A percentile compares a stretch with the other conserved stretches of the same genome.
phyloP scores from a whole-genome alignment of 2,329 filamentous ascomycete genomes.

The Clarireedia paspali region DNA sequence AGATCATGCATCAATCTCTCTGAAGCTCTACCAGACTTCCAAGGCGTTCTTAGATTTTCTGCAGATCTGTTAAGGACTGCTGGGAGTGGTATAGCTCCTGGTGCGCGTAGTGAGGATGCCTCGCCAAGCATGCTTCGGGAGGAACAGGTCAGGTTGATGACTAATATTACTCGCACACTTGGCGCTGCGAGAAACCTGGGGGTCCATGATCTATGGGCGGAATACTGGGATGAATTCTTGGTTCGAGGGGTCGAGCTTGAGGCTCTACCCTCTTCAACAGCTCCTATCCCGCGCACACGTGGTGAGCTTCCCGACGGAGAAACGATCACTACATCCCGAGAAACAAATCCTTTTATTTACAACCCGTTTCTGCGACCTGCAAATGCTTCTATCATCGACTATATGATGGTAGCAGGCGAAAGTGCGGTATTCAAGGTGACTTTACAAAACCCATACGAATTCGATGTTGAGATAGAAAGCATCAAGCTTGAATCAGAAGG shows the following conservation, averaged over 20 bases:
- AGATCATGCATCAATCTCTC: slow-evolving; percentile 89
- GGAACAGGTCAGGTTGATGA: slow-evolving; percentile 76
- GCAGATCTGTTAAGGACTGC: slow-evolving; percentile 76
- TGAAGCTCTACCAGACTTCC: slow-evolving; percentile 86
- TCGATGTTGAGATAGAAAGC: slow-evolving; percentile 83
- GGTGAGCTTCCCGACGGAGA: slow-evolving; percentile 40
- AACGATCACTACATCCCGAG: slow-evolving; percentile 32
- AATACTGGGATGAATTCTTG: slow-evolving; percentile 97
- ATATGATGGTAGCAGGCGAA: slow-evolving; percentile 72
- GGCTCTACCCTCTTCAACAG: slow-evolving; percentile 48
- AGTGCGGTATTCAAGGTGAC: slow-evolving; percentile 70
- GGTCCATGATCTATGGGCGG: slow-evolving; percentile 59
- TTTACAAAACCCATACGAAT: slow-evolving; percentile 89
- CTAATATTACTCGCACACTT: slow-evolving; percentile 80
- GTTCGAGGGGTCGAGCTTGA: slow-evolving; percentile 70
- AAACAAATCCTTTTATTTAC: slow-evolving; percentile 81
- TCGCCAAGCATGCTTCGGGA: slow-evolving; percentile 67
- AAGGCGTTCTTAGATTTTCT: slow-evolving; percentile 82
- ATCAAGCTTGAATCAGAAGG: slow-evolving; percentile 69
- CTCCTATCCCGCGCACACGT: slow-evolving; percentile 57
- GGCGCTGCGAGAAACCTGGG: slow-evolving; percentile 70
- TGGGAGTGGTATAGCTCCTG: slow-evolving; percentile 71
- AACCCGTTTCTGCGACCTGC: slow-evolving; percentile 77
- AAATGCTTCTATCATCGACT: slow-evolving; percentile 51
- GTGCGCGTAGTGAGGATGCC: slow-evolving; percentile 58